Evolutionary conservation across 169 alveolate genomes (phyloP).

Genomic region (Babesia gibsoni): DNA sequence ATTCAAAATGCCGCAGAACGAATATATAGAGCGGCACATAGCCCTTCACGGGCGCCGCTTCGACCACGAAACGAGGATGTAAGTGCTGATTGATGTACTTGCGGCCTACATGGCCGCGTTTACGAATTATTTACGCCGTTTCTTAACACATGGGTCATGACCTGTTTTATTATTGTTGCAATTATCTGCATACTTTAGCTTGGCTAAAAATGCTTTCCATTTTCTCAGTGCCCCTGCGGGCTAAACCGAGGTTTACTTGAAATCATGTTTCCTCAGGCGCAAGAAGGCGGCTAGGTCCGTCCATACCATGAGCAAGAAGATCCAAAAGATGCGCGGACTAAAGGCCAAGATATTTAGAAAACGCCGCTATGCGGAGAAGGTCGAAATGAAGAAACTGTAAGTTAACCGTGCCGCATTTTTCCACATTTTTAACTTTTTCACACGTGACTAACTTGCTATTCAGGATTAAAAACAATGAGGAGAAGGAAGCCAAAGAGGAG

Average conservation of each 20-base stretch:
- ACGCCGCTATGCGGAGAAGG: constrained; percentile 97
- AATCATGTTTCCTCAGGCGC: constrained; percentile 62
- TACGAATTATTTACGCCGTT: no score
- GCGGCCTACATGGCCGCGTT: no score
- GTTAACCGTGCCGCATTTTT: constrained; percentile 83
- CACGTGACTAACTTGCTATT: not conserved
- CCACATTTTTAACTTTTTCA: constrained; percentile 16
- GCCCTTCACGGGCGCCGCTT: constrained; percentile 94
- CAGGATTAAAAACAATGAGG: constrained; percentile 69
- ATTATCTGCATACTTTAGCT: not conserved
- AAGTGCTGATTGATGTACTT: constrained; percentile 42
- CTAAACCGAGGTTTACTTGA: not conserved
- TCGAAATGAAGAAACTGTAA: constrained; percentile 93
- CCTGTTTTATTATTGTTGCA: no score
- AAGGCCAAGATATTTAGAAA: constrained; percentile 95
- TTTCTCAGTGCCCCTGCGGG: not conserved
- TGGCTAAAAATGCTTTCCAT: not conserved
- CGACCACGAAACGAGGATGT: constrained; percentile 88
- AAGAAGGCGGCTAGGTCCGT: constrained; percentile 94
- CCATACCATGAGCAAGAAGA: constrained; percentile 89
- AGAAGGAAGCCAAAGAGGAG: constrained; percentile 63
- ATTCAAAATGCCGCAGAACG: constrained; percentile 94
- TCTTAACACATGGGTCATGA: no score
- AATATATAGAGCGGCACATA: constrained; percentile 93
- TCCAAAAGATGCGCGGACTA: constrained; percentile 92